Evolutionary conservation across 495 filamentous ascomycete genomes (phyloP), one percentile per base, ranked within the genome.

Genomic region (Xylaria telfairii): DNA sequence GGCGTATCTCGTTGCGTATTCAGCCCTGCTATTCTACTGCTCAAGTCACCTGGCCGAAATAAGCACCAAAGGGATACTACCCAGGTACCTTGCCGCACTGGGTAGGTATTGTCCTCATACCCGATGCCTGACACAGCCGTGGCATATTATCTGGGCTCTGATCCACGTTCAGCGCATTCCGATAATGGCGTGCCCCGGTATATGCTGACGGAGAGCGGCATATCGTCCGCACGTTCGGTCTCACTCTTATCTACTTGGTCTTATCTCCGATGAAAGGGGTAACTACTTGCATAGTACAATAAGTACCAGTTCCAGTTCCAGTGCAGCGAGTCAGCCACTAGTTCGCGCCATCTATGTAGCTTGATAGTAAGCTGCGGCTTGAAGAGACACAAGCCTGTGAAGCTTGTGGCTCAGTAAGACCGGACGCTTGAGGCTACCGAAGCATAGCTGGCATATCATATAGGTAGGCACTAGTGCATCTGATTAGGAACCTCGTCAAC

Each of bases 221-320:
- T 46, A n/a, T 54, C 8, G 51, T 54, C 51, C 51, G 32, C 60
- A 63, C 37, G 24, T 41, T 6, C 41, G 17, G 24, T 19, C 32
- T 44, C n/a, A n/a, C n/a, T n/a, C 60, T 61, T 54, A 54, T 54
- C 51, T 26, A 42, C 59, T 63, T 6, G 26, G 26, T 63, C 30
- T 54, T 54, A 26, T 30, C n/a, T 28, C 39, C 13, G 37, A 61
- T 41, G 28, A 26, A 41, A 21, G 13, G 5, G 32, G 26, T 24
- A n/a, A n/a, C n/a, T n/a, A n/a, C n/a, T n/a, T n/a, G n/a, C n/a
- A n/a, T n/a, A n/a, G n/a, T n/a, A n/a, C n/a, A n/a, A n/a, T n/a
- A n/a, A n/a, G n/a, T n/a, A n/a, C n/a, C n/a, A n/a, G n/a, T n/a
- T n/a, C n/a, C n/a, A n/a, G n/a, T n/a, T n/a, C n/a, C n/a, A n/a